Evolutionary conservation across 2,329 filamentous ascomycete species (phyloP).

Genomic region (Penicillium sp.): DNA sequence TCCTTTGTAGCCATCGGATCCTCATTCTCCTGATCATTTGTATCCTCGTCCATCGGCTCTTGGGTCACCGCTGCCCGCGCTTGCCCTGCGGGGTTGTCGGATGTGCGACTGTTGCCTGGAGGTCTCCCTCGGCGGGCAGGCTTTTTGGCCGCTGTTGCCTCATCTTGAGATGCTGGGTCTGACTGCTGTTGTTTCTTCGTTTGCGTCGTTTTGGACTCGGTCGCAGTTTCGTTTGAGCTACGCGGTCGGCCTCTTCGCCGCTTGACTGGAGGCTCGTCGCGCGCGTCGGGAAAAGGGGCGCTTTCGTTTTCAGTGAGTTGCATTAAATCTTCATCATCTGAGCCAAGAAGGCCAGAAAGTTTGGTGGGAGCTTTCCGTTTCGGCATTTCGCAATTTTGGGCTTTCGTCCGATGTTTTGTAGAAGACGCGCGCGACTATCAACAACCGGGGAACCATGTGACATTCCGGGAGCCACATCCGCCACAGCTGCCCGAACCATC

Average conservation of each 20-base stretch:
- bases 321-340: constrained; percentile 45
- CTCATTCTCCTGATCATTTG: constrained; percentile 26
- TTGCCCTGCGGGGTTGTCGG: constrained; percentile 24
- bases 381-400: constrained; percentile 30
- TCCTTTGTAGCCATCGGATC: constrained; percentile 23
- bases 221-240: constrained; percentile 46
- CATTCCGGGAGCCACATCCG: constrained; percentile 19
- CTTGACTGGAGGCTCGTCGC: constrained; percentile 38
- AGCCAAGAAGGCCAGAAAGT: constrained; percentile 48
- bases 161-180: constrained; percentile 19
- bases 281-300: constrained; percentile 22
- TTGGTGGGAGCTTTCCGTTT: constrained; percentile 44
- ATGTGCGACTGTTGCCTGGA: constrained; percentile 29
- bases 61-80: constrained; percentile 43
- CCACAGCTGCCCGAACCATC: constrained; percentile 21
- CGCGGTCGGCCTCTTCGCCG: constrained; percentile 38
- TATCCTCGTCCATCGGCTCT: constrained; percentile 33
- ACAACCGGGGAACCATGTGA: constrained; percentile 22
- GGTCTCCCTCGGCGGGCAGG: constrained; percentile 31
- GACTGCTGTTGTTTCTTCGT: constrained; percentile 29
- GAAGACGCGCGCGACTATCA: constrained; percentile 11
- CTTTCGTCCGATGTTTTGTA: background rate
- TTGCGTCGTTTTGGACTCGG: constrained; percentile 35
- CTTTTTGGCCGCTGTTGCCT: constrained; percentile 21
- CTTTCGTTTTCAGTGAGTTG: constrained; percentile 31